Conservation (phyloP, 2,329 filamentous ascomycete species). For the Cladosporium phlei region DNA sequence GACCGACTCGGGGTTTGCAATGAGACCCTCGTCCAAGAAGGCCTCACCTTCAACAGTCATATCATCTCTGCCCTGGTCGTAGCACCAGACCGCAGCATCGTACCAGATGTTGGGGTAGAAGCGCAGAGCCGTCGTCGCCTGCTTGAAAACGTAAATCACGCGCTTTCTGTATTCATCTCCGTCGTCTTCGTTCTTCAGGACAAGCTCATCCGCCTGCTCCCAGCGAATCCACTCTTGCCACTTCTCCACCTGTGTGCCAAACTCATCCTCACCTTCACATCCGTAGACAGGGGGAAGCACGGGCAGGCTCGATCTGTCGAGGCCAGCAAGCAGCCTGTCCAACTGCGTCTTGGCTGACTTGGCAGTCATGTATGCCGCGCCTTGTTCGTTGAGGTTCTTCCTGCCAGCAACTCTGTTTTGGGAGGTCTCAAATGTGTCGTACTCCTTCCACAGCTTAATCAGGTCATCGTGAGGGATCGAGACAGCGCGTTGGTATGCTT, state of each 20-base stretch:
- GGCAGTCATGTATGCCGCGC: constrained; percentile 92
- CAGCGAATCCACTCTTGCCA: constrained; percentile 95
- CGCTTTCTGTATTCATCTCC: constrained; percentile 68
- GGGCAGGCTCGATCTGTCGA: constrained; percentile 74
- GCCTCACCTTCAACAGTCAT: constrained; percentile 59
- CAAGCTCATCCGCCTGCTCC: constrained; percentile 90
- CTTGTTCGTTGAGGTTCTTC: constrained; percentile 90
- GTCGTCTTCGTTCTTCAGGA: constrained; percentile 76
- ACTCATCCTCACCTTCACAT: constrained; percentile 83
- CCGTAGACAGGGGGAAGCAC: constrained; percentile 76
- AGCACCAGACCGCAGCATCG: constrained; percentile 89
- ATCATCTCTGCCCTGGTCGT: constrained; percentile 65
- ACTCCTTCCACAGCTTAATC: constrained; percentile 90
- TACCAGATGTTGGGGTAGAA: constrained; percentile 98
- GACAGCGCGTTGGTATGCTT: constrained; percentile 87
- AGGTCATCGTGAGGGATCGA: constrained; percentile 79
- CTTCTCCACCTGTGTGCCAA: constrained; percentile 72
- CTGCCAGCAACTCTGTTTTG: constrained; percentile 90
- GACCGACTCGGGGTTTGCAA: constrained; percentile 89
- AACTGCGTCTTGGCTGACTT: constrained; percentile 83
- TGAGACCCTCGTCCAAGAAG: constrained; percentile 75
- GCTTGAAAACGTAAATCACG: constrained; percentile 85
- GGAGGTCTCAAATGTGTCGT: constrained; percentile 91
- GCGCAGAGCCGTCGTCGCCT: constrained; percentile 84
- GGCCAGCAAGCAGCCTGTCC: constrained; percentile 76